Evolutionary conservation across 768 basidiomycete genomes (phyloP).

Genomic region (Chalciporus piperatus): DNA sequence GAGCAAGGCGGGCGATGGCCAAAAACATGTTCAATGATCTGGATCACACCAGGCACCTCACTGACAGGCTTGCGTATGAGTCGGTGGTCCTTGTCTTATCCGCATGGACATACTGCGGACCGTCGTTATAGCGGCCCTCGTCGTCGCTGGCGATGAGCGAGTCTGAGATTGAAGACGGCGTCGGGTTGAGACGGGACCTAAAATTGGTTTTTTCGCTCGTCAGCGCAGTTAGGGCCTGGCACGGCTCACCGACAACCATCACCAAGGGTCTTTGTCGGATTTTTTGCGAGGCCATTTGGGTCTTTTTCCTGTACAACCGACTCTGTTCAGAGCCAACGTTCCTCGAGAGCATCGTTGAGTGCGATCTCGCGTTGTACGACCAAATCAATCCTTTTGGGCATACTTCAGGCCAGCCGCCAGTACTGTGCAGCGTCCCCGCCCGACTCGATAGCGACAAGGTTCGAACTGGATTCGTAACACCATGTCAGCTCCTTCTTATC

Average conservation of each 20-base stretch:
- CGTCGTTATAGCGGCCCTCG: neutral
- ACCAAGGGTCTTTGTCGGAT: neutral
- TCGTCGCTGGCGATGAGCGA: neutral
- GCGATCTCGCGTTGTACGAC: constrained; percentile 18
- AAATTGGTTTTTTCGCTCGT: constrained; percentile 27
- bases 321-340: neutral
- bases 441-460: constrained; percentile 2
- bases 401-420: constrained; percentile 15
- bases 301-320: neutral
- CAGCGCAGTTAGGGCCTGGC: constrained; percentile 29
- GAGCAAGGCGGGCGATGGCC: neutral
- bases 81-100: neutral
- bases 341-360: neutral
- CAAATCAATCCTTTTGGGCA: constrained; percentile 1
- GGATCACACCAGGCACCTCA: too few species aligned
- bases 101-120: neutral
- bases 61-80: neutral
- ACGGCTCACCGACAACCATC: constrained; percentile 27
- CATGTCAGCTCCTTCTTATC: constrained; percentile 64
- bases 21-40: neutral
- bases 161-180: constrained; percentile 3
- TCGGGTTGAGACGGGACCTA: constrained; percentile 6
- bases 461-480: constrained; percentile 37
- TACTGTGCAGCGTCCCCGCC: neutral
- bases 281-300: neutral